Percentiles rank a stretch among this genome's conserved stretches.
These are phyloP conservation scores for Tulasnella sp. DNA, from an alignment of 768 basidiomycete species.

Conservation along the genomic window DNA sequence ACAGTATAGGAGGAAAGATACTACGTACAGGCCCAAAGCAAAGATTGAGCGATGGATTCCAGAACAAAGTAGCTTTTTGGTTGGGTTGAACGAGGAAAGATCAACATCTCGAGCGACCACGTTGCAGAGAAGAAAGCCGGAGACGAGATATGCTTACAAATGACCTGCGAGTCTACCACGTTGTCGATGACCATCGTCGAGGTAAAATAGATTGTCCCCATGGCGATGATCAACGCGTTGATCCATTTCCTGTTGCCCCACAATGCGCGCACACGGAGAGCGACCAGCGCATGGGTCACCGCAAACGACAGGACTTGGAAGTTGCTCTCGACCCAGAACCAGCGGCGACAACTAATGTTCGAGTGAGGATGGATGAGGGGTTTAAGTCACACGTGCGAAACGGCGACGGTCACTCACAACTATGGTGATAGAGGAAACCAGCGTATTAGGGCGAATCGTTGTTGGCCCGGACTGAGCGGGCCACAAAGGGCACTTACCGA, in stretches of 20 bases:
- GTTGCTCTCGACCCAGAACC: background rate
- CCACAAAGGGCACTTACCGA: background rate
- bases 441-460: too few relatives aligned
- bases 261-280: conserved; percentile 1
- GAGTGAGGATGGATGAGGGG: too few relatives aligned
- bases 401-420: background rate
- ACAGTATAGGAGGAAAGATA: background rate
- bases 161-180: background rate
- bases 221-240: background rate
- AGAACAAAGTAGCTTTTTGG: background rate
- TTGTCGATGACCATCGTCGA: background rate
- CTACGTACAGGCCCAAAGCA: background rate
- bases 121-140: background rate
- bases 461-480: background rate
- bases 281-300: background rate
- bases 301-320: conserved; percentile 2
- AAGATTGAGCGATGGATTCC: background rate
- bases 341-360: background rate
- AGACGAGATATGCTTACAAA: background rate
- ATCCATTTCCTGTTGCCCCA: background rate
- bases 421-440: too few relatives aligned
- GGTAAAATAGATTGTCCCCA: background rate
- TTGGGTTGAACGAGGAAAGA: background rate
- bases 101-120: background rate
- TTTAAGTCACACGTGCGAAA: too few relatives aligned